phyloP scores from a whole-genome alignment of 306 rosid genomes.

The Senna siamea region DNA sequence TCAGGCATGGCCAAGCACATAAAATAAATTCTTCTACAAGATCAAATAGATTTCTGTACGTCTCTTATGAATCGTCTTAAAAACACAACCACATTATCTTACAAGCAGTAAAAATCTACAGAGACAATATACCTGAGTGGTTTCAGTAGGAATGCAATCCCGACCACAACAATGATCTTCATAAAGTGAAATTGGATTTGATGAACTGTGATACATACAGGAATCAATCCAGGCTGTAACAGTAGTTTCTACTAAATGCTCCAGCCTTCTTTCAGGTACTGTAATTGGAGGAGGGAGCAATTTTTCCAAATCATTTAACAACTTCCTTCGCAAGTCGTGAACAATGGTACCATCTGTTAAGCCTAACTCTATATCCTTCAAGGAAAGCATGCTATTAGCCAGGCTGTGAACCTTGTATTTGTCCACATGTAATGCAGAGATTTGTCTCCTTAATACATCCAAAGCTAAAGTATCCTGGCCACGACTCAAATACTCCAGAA shows the following conservation, averaged over 20 bases:
- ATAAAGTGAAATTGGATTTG: constrained; percentile 63
- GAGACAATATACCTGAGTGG: constrained; percentile 69
- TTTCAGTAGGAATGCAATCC: constrained; percentile 76
- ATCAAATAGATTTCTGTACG: neutral
- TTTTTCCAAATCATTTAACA: constrained; percentile 65
- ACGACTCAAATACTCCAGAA: constrained; percentile 59
- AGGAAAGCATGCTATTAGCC: constrained; percentile 54
- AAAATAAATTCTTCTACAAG: constrained; percentile 5
- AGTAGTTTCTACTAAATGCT: constrained; percentile 71
- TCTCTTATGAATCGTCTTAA: neutral
- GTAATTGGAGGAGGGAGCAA: constrained; percentile 69
- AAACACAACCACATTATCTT: neutral
- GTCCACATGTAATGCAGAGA: constrained; percentile 57
- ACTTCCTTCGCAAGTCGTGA: constrained; percentile 50
- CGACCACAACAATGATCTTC: constrained; percentile 76
- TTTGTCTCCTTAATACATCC: constrained; percentile 63
- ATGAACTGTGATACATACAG: constrained; percentile 69
- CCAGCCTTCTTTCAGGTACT: constrained; percentile 71
- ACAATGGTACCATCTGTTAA: constrained; percentile 39
- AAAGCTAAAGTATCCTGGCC: constrained; percentile 73
- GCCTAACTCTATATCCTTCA: constrained; percentile 52
- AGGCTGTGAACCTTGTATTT: constrained; percentile 60
- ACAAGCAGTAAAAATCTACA: constrained; percentile 7
- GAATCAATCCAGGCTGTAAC: constrained; percentile 70
- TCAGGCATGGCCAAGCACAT: neutral